phyloP scores from a whole-genome alignment of 2,329 filamentous ascomycete genomes.

The Hirsutella thompsonii region DNA sequence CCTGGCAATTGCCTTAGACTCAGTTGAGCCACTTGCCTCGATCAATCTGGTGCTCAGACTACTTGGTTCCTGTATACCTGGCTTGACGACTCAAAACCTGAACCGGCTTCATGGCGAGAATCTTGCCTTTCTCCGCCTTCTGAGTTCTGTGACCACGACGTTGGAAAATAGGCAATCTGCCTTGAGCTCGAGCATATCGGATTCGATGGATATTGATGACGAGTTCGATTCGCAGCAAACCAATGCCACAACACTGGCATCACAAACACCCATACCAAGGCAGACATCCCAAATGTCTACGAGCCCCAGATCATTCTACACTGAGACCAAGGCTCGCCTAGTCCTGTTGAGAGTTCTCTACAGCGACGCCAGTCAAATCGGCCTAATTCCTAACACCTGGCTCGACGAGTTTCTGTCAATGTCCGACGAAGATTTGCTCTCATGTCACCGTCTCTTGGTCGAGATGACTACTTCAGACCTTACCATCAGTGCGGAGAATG shows the following conservation, averaged over 20 bases:
- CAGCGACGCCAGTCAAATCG: constrained; percentile 30
- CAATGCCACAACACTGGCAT: constrained; percentile 24
- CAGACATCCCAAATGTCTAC: constrained; percentile 27
- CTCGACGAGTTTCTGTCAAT: constrained; percentile 36
- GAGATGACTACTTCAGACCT: constrained; percentile 43
- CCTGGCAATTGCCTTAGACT: constrained; percentile 25
- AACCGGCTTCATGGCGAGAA: constrained; percentile 23
- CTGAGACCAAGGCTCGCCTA: constrained; percentile 32
- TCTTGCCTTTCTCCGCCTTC: constrained; percentile 27
- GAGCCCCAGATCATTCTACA: constrained; percentile 32
- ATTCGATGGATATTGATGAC: constrained; percentile 56
- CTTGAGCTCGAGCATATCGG: constrained; percentile 22
- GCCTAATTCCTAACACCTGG: constrained; percentile 35
- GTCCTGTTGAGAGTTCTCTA: constrained; percentile 29
- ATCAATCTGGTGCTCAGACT: constrained; percentile 32
- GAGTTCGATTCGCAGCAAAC: constrained; percentile 49
- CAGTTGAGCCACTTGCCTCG: constrained; percentile 31
- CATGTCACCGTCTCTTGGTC: constrained; percentile 33
- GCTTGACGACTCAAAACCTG: constrained; percentile 23
- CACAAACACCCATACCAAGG: constrained; percentile 29
- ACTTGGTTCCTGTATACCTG: constrained; percentile 32
- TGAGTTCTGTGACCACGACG: constrained; percentile 23
- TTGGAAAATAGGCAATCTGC: constrained; percentile 10
- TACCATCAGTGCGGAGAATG: constrained; percentile 31
- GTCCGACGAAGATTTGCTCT: constrained; percentile 39